Evolutionary conservation across 768 basidiomycete species (phyloP), one percentile per base, ranked within the genome.

Genomic region (Amanita subjunquillea): DNA sequence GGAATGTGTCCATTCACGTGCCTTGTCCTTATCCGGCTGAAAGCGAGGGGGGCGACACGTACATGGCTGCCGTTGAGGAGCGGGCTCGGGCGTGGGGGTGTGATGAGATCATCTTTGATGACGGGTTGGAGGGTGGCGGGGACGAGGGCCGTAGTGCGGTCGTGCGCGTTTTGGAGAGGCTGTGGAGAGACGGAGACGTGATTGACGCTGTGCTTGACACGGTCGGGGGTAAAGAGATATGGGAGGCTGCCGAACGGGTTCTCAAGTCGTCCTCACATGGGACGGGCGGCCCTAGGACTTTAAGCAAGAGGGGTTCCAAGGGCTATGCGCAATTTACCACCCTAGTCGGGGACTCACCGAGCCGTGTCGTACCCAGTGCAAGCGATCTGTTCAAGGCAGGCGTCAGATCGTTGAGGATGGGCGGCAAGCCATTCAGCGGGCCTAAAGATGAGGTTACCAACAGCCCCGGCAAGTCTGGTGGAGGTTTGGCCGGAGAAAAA

Each of bases 151-250:
- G 74, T 3, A 75, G 74, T 3, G 72, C 75, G 22, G 70, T 70
- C 48, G 71, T 76, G 10, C 63, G 77, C 46, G 76, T 84, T 30
- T 66, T 85, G 30, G 76, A 76, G 50, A 66, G 73, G 51, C 60
- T 82, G 17, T 66, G 67, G 23, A 71, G 67, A 44, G 80, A 80
- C 45, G 78, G 78, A 22, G 76, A 79, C 54, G 66, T 69, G 32
- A 87, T 93, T 64, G 91, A 94, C 62, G 85, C 81, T 20, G 76
- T 96, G 2, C 64, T 94, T 55, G 93, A 95, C 64, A 87, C 86
- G 1, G 68, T 90, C 15, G 92, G 92, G 3, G 90, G 92, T 13
- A 77, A 77, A 60, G 80, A 78, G 37, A 75, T 93, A 34, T 89
- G 91, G 77, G 84, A 88, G 57, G 85, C 82, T 3, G 77, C 83